These are phyloP conservation scores for Neofusicoccum kwambonambiense DNA, from an alignment of 2,329 filamentous ascomycete species.

Conservation along the genomic window DNA sequence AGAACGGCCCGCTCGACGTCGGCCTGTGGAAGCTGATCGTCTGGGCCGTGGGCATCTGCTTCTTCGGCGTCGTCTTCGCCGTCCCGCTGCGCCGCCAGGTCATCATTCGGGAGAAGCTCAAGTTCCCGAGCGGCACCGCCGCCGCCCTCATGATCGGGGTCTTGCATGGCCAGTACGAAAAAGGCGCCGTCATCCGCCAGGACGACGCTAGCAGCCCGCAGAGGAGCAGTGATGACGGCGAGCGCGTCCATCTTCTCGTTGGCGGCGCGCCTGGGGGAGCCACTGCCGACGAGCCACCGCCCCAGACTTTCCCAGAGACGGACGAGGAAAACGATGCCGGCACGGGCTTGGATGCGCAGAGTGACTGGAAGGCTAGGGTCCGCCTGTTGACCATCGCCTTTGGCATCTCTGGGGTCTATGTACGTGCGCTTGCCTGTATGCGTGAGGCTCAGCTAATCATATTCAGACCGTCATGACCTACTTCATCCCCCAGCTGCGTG, in stretches of 20 bases:
- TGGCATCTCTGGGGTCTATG: constrained; percentile 55
- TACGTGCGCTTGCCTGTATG: constrained; percentile 27
- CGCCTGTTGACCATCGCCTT: constrained; percentile 60
- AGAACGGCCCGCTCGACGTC: constrained; percentile 73
- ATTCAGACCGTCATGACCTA: constrained; percentile 77
- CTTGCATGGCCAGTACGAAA: constrained; percentile 63
- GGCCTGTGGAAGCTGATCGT: constrained; percentile 75
- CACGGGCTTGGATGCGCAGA: constrained; percentile 36
- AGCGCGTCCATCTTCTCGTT: not conserved
- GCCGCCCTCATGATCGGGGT: constrained; percentile 92
- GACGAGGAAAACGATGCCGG: constrained; percentile 31
- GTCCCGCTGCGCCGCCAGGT: constrained; percentile 88
- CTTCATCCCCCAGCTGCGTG: constrained; percentile 81
- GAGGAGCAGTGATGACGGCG: constrained; percentile 19
- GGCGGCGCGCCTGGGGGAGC: not conserved
- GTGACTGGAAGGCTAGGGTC: constrained; percentile 63
- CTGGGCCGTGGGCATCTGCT: constrained; percentile 90
- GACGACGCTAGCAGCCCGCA: constrained; percentile 26
- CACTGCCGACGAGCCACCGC: constrained; percentile 23
- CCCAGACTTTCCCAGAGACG: constrained; percentile 18
- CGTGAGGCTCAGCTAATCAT: not conserved
- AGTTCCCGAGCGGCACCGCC: constrained; percentile 93
- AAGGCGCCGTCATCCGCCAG: constrained; percentile 32
- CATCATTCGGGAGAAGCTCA: constrained; percentile 86
- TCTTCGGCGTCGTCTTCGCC: constrained; percentile 96